phyloP scores from a whole-genome alignment of 2,329 filamentous ascomycete species.

The Thelonectria rubi region DNA sequence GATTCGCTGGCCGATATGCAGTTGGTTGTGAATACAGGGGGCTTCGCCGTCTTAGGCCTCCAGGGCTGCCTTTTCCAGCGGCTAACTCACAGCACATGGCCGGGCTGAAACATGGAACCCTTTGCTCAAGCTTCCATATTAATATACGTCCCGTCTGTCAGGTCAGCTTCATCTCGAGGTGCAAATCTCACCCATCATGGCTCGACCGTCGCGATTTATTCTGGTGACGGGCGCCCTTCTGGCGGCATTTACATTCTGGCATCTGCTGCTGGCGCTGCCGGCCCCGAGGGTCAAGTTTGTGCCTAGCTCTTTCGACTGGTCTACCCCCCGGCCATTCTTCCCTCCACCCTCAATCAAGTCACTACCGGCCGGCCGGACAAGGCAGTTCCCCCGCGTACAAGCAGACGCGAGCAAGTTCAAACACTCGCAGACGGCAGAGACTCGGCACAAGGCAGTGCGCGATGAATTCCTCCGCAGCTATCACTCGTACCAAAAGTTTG shows the following conservation, averaged over 20 bases:
- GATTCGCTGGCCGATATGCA: no score
- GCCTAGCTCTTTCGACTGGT: slow-evolving; percentile 46
- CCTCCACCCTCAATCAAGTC: slow-evolving; percentile 46
- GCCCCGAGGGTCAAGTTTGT: slow-evolving; percentile 30
- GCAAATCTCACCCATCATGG: slow-evolving; percentile 4
- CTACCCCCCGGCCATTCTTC: slow-evolving; percentile 37
- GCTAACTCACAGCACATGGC: no score
- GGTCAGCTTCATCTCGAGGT: no score
- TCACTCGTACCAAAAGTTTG: slow-evolving; percentile 60
- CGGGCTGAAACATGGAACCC: no score
- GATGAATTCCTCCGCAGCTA: slow-evolving; percentile 55
- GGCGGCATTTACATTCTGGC: slow-evolving; percentile 33
- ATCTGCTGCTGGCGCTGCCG: slow-evolving; percentile 29
- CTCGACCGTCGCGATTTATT: slow-evolving; percentile 12
- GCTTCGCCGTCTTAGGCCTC: no score
- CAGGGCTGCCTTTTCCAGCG: no score
- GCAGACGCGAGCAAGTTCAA: slow-evolving; percentile 38
- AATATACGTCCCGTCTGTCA: no score
- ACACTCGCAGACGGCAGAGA: slow-evolving; percentile 31
- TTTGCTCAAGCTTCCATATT: no score
- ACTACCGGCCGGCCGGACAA: slow-evolving; percentile 41
- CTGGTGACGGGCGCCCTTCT: slow-evolving; percentile 15
- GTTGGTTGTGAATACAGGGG: no score
- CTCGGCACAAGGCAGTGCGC: slow-evolving; percentile 52
- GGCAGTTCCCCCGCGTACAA: slow-evolving; percentile 45